Evolutionary conservation across 2,329 filamentous ascomycete genomes (phyloP).

Genomic region (Samsoniella hepiali): DNA sequence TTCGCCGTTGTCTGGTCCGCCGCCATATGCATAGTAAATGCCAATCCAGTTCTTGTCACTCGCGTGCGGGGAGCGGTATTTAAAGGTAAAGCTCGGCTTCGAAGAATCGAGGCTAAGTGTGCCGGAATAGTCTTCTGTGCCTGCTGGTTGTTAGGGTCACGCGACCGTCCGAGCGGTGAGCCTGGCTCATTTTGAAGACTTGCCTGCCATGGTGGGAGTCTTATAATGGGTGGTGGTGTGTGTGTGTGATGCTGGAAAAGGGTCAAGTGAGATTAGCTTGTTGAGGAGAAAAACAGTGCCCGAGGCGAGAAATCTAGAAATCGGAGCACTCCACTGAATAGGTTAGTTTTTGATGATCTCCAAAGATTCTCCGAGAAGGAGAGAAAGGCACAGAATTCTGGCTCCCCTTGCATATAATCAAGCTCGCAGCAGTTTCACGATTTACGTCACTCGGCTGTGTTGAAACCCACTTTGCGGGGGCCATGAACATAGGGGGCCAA

Average conservation of each 20-base stretch:
- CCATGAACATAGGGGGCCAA: no score
- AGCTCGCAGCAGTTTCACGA: not conserved
- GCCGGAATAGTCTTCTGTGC: not conserved
- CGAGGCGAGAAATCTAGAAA: not conserved
- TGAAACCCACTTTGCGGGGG: not conserved
- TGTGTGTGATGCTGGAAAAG: no score
- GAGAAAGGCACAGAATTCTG: not conserved
- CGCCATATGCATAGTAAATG: constrained; percentile 25
- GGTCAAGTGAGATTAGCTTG: not conserved
- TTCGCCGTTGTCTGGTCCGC: constrained; percentile 23
- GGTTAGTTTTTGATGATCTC: not conserved
- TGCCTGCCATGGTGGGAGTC: constrained; percentile 6
- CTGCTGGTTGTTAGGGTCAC: constrained; percentile 8
- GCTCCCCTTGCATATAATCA: not conserved
- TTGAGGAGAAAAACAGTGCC: not conserved
- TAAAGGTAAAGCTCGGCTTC: constrained; percentile 21
- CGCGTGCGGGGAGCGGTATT: constrained; percentile 22
- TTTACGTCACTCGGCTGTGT: not conserved
- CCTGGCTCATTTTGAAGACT: not conserved
- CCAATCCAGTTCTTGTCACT: constrained; percentile 27
- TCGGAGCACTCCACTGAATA: no score
- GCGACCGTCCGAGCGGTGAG: not conserved
- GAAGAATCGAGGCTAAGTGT: not conserved
- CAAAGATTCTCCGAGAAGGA: not conserved
- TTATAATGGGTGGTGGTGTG: not conserved